These are phyloP conservation scores for Beauveria sp. DNA, from an alignment of 2,329 filamentous ascomycete species.

Conservation along the genomic window DNA sequence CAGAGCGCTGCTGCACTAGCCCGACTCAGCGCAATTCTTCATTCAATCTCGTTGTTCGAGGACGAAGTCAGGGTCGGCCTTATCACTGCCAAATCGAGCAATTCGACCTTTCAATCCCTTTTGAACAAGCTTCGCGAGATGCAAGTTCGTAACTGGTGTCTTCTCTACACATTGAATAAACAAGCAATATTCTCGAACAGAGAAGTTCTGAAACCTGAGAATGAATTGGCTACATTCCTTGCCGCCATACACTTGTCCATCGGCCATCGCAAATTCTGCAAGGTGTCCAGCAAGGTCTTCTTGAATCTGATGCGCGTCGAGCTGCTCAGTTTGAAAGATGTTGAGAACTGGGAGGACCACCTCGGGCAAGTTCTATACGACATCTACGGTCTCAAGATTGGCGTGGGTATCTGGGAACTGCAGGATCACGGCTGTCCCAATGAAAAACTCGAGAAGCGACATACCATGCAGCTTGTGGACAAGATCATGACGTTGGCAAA, in stretches of 20 bases:
- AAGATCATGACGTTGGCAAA: slow-evolving; percentile 75
- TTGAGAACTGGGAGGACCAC: slow-evolving; percentile 80
- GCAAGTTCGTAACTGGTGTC: slow-evolving; percentile 79
- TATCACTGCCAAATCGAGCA: slow-evolving; percentile 48
- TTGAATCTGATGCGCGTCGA: slow-evolving; percentile 85
- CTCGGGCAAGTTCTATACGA: slow-evolving; percentile 80
- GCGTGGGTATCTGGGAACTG: slow-evolving; percentile 56
- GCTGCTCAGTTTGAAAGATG: slow-evolving; percentile 64
- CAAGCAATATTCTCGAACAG: slow-evolving; percentile 65
- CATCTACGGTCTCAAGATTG: slow-evolving; percentile 72
- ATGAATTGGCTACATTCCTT: slow-evolving; percentile 71
- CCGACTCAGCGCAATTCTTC: slow-evolving; percentile 65
- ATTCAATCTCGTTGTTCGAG: slow-evolving; percentile 73
- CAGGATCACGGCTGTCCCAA: slow-evolving; percentile 73
- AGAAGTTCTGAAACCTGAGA: slow-evolving; percentile 57
- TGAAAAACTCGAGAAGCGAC: slow-evolving; percentile 71
- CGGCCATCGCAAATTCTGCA: slow-evolving; percentile 79
- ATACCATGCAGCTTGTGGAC: slow-evolving; percentile 74
- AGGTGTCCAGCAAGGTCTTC: slow-evolving; percentile 77
- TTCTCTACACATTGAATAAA: slow-evolving; percentile 75
- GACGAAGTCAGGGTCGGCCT: slow-evolving; percentile 79
- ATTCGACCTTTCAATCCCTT: slow-evolving; percentile 44
- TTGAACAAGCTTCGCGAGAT: slow-evolving; percentile 74
- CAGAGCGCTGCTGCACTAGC: slow-evolving; percentile 65
- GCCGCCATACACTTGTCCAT: slow-evolving; percentile 76